Evolutionary conservation across 805 yeast species (phyloP), one percentile per base, ranked within the genome.

Genomic region (Komagataella ulmi): DNA sequence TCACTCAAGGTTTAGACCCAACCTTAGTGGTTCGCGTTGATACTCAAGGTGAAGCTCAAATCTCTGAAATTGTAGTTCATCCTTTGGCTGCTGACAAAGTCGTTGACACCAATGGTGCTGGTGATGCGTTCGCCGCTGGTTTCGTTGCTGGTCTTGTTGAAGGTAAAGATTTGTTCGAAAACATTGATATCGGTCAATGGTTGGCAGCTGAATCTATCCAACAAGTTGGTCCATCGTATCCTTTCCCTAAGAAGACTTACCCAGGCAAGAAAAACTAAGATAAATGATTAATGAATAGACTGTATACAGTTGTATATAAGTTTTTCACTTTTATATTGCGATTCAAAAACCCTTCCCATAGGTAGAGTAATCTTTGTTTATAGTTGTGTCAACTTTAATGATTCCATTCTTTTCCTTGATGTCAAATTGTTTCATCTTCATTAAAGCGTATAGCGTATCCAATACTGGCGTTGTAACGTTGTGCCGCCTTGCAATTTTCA

Each of bases 51-150:
- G 44, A 79, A 77, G 52, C 66, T 75, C 45, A 74, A 70, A 69
- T 75, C 55, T 69, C 74, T 55, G 74, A 72, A 63, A 82, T 67
- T 74, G 75, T 84, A 50, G 96, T 93, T 52, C 85, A 79, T 59
- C 78, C 83, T 54, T 79, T 93, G 63, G 85, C 78, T 46, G 60
- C 79, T 47, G 69, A 76, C 48, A 75, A 83, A 69, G 77, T 93
- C 54, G 82, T 77, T 54, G 99, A 93, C 74, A 88, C 98, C 63
- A 93, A 91, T 73, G 99, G 99, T 74, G 98, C 98, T 48, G 98
- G 98, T 69, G 97, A 91, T 66, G 97, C 97, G 12, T 91, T 91
- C 65, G 98, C 97, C 52, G 95, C 93, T 62, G 98, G 98, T 54
- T 90, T 91, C 69, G 70, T 89, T 57, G 96, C 96, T 55, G 93